These are phyloP conservation scores for Hypoxylon sp. DNA, from an alignment of 2,329 filamentous ascomycete species.

Conservation along the genomic window DNA sequence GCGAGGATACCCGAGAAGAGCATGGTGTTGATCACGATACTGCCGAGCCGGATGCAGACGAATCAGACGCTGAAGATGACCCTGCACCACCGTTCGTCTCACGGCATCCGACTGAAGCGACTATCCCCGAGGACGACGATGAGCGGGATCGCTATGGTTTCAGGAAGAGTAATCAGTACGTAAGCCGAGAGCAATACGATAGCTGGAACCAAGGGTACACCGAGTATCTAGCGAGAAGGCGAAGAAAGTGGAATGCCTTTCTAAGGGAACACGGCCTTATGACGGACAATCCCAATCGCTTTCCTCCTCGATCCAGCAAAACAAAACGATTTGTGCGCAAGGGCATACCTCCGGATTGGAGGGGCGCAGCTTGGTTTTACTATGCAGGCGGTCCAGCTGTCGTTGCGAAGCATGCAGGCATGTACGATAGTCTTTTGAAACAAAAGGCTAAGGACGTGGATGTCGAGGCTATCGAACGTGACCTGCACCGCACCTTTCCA, in stretches of 20 bases:
- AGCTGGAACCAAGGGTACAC: constrained; percentile 82
- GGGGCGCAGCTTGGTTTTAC: constrained; percentile 97
- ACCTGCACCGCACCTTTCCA: constrained; percentile 93
- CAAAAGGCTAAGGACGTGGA: constrained; percentile 77
- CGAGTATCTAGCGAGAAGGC: constrained; percentile 78
- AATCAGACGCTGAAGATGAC: constrained; percentile 21
- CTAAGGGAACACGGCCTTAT: constrained; percentile 82
- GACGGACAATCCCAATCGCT: constrained; percentile 78
- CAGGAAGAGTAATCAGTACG: constrained; percentile 85
- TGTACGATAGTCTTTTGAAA: constrained; percentile 79
- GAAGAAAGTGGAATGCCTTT: constrained; percentile 84
- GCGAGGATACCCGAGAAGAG: constrained; percentile 12
- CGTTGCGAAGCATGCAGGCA: constrained; percentile 78
- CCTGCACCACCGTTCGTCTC: constrained; percentile 37
- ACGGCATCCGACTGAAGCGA: constrained; percentile 51
- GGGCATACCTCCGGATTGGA: constrained; percentile 92
- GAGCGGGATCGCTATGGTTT: constrained; percentile 89
- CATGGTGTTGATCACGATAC: constrained; percentile 4
- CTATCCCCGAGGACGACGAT: constrained; percentile 62
- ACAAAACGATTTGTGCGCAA: constrained; percentile 93
- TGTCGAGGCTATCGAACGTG: constrained; percentile 90
- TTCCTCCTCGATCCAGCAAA: constrained; percentile 84
- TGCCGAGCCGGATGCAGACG: constrained; percentile 1
- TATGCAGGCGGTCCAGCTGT: constrained; percentile 90
- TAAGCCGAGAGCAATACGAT: constrained; percentile 83